phyloP scores from a whole-genome alignment of 352 stramenopile species.

The Thraustochytrium striatum region DNA sequence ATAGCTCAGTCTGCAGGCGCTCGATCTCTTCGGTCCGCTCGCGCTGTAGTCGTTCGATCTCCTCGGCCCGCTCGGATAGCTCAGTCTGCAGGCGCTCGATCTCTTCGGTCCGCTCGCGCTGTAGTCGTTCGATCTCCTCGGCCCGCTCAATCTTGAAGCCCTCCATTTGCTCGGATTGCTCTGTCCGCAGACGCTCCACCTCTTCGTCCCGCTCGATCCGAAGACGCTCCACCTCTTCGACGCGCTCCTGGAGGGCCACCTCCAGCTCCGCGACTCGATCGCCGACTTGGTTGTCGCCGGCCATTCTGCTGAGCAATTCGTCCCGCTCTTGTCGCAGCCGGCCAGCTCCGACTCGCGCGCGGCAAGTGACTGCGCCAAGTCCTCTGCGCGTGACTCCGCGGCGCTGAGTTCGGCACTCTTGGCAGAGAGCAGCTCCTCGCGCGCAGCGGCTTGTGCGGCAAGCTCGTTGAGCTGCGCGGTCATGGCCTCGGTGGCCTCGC shows the following conservation, averaged over 20 bases:
- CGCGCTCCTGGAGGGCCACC: not conserved
- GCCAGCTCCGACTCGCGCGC: too few relatives aligned
- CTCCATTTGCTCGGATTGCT: not conserved
- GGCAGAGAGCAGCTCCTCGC: too few relatives aligned
- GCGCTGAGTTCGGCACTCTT: too few relatives aligned
- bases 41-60: not conserved
- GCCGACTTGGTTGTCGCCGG: not conserved
- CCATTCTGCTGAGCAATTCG: too few relatives aligned
- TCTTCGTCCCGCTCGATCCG: not conserved
- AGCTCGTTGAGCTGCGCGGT: too few relatives aligned
- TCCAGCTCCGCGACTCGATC: not conserved
- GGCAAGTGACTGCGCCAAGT: too few relatives aligned
- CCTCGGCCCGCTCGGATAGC: not conserved
- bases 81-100: not conserved
- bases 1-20: not conserved
- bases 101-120: not conserved
- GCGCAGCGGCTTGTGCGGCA: too few relatives aligned
- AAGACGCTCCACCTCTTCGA: not conserved
- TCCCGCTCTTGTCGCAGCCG: too few relatives aligned
- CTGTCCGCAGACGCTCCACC: not conserved
- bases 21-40: not conserved
- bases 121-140: not conserved
- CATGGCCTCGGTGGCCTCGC: too few relatives aligned
- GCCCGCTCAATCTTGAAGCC: not conserved
- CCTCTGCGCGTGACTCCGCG: too few relatives aligned